These are phyloP conservation scores for Saccharomyces kudriavzevii DNA, from an alignment of 805 yeast genomes.

Conservation along the genomic window DNA sequence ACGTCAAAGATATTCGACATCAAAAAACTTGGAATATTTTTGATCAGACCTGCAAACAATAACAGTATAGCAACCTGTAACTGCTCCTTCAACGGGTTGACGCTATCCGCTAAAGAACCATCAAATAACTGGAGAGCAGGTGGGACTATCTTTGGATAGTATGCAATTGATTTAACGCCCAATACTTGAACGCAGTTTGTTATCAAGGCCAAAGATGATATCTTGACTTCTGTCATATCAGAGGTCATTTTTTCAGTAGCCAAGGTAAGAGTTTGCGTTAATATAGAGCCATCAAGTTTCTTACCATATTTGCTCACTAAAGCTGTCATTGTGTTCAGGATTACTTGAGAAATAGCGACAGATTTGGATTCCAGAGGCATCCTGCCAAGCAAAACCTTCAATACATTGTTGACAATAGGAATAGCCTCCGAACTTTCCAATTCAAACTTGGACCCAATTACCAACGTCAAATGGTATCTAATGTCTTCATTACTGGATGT, in stretches of 20 bases:
- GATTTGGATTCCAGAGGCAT: conserved; percentile 19
- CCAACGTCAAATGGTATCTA: conserved; percentile 52
- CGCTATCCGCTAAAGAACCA: conserved; percentile 14
- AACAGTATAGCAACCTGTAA: conserved; percentile 66
- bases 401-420: conserved; percentile 43
- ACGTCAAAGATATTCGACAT: conserved; percentile 58
- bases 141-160: conserved; percentile 76
- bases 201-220: conserved; percentile 67
- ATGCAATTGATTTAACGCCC: conserved; percentile 82
- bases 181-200: conserved; percentile 61
- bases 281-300: conserved; percentile 38
- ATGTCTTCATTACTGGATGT: conserved; percentile 35
- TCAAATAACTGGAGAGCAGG: conserved; percentile 59
- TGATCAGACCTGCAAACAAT: conserved; percentile 64
- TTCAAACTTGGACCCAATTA: conserved; percentile 62
- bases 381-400: conserved; percentile 42
- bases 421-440: conserved; percentile 50
- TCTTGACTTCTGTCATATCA: conserved; percentile 50
- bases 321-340: conserved; percentile 58
- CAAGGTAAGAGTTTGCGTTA: conserved; percentile 42
- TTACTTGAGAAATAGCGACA: conserved; percentile 53
- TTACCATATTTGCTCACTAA: conserved; percentile 57
- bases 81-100: conserved; percentile 26
- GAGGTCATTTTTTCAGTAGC: conserved; percentile 46
- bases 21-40: conserved; percentile 80